Conservation (phyloP, 495 filamentous ascomycete species). For the Trichoderma orchidacearum region DNA sequence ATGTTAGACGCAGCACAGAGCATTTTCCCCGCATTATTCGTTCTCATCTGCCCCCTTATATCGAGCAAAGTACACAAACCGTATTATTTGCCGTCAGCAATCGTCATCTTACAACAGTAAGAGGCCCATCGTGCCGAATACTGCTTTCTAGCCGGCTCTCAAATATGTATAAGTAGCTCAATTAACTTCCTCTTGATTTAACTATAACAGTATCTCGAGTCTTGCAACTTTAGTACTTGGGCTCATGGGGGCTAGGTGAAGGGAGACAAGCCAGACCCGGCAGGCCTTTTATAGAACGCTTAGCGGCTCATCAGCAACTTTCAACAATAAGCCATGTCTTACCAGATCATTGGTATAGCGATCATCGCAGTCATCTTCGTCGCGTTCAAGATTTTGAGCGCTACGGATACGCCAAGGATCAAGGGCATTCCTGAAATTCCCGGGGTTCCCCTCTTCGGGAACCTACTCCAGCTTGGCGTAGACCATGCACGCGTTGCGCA, state of each 20-base stretch:
- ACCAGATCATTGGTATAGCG: constrained; percentile 30
- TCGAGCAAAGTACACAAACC: neutral
- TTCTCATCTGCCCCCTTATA: neutral
- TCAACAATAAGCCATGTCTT: constrained; percentile 15
- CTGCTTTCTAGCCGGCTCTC: too few species aligned
- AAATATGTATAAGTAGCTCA: neutral
- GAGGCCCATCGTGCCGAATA: neutral
- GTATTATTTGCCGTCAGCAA: neutral
- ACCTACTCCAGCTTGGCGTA: constrained; percentile 43
- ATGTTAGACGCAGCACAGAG: too few species aligned
- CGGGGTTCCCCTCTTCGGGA: constrained; percentile 50
- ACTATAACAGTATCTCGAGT: too few species aligned
- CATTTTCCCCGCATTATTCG: neutral
- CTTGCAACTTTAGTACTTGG: too few species aligned
- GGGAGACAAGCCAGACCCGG: neutral
- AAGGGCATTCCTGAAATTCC: constrained; percentile 50
- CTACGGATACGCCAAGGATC: constrained; percentile 48
- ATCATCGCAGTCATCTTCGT: constrained; percentile 31
- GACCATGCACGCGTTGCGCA: constrained; percentile 39
- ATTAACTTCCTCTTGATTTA: neutral
- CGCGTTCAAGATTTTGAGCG: constrained; percentile 38
- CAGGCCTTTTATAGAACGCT: neutral
- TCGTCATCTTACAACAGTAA: neutral
- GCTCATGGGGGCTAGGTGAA: too few species aligned
- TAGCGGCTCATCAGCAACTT: neutral